Evolutionary conservation across 2,329 filamentous ascomycete genomes (phyloP), one percentile per base, ranked within the genome.

Genomic region (Thermothelomyces thermophilus): DNA sequence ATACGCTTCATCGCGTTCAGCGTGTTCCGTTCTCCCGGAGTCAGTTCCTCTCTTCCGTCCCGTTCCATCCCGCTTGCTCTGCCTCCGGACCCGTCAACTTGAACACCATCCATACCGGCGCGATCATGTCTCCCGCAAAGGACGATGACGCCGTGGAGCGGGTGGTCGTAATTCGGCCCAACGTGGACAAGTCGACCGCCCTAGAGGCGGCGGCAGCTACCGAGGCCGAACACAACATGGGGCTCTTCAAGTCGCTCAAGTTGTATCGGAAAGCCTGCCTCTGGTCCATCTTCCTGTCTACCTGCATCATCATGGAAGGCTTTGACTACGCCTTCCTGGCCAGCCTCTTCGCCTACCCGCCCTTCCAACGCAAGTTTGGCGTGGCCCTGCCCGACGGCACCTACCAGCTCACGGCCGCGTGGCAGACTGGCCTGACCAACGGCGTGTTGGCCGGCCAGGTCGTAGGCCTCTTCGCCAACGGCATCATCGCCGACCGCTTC

Each of bases 351-450:
- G 73, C 70, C 3, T 74, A 71, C 19, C 68, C 62, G 0, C 67
- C 58, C 34, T 77, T 72, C 58, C 70, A 69, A 52, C 50, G 64
- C 53, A 73, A 68, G 53, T 79, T 72, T 53, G 75, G 75, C n/a
- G 55, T 64, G 0, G 65, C 63, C 22, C 58, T 63, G 33, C 54
- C 59, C n/a, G 28, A 50, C 4, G 57, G 56, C 3, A 63, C 63
- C 3, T 68, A 65, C 2, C 68, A 67, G 30, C 76, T 83, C 22
- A 71, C 73, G 1, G 73, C 76, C 0, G 67, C 72, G 1, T 83
- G 80, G 80, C 78, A 82, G 60, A 73, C 75, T 0, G 78, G 71
- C 0, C 59, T 83, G 3, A 73, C 71, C 9, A 80, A 79, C 50
- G 78, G 73, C n/a, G 73, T 73, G 0, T 66, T 72, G 2, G 72